Conservation (phyloP, 768 basidiomycete genomes). For the Lentinula detonsa region DNA sequence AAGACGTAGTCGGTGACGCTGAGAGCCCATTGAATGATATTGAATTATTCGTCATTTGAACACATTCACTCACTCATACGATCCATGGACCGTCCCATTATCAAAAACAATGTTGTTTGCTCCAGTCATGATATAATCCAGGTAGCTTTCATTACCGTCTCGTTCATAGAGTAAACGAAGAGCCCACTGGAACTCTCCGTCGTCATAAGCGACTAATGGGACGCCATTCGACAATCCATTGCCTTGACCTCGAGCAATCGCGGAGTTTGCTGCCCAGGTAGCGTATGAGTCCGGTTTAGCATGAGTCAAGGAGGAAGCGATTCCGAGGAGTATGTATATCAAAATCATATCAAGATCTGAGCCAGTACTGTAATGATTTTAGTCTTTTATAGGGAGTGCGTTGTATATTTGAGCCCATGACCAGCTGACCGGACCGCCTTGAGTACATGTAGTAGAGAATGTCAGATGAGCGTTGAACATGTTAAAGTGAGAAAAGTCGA, state of each 20-base stretch:
- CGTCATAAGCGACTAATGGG: conserved; percentile 33
- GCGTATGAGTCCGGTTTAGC: conserved; percentile 33
- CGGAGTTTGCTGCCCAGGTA: conserved; percentile 40
- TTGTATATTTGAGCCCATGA: not conserved
- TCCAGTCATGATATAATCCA: conserved; percentile 31
- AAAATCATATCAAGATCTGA: not conserved
- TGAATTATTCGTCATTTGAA: not conserved
- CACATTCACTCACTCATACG: conserved; percentile 25
- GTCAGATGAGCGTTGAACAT: not conserved
- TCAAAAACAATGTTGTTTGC: conserved; percentile 30
- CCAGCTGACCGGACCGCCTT: not conserved
- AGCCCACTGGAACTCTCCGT: conserved; percentile 34
- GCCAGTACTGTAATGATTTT: not conserved
- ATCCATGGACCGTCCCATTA: conserved; percentile 32
- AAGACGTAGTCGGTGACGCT: conserved; percentile 26
- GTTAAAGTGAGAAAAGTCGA: not conserved
- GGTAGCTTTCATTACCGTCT: conserved; percentile 36
- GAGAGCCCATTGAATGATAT: not conserved
- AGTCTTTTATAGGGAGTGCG: not conserved
- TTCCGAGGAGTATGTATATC: not conserved
- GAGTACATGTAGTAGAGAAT: not conserved
- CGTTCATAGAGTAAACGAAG: conserved; percentile 32
- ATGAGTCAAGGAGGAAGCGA: not conserved
- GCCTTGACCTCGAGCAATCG: conserved; percentile 35
- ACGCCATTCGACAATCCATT: conserved; percentile 30